Percentiles rank a stretch among this genome's conserved stretches.
phyloP scores from a whole-genome alignment of 768 basidiomycete genomes.

The Rhodotorula toruloides region DNA sequence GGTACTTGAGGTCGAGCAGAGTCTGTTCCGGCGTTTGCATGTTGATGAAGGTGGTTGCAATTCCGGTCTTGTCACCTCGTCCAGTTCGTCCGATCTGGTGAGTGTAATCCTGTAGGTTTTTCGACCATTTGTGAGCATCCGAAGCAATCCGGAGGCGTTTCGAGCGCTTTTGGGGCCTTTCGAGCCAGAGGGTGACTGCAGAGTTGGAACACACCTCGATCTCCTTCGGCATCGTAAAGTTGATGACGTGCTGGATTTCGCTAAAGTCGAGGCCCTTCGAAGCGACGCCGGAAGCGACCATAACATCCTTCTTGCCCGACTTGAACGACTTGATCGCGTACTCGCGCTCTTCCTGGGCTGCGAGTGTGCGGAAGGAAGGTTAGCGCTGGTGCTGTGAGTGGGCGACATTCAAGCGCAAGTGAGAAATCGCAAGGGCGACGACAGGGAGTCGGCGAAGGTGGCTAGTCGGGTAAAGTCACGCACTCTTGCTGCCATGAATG shows the following conservation, averaged over 20 bases:
- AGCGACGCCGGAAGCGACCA: conserved; percentile 97
- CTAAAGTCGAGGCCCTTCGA: conserved; percentile 98
- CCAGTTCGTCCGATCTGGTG: conserved; percentile 99
- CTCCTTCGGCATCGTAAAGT: conserved; percentile 99
- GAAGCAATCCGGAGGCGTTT: background rate
- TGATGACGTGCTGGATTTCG: conserved; percentile 98
- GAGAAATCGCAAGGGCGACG: background rate
- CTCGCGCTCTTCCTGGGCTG: conserved; percentile 96
- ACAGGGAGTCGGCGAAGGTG: too few species aligned
- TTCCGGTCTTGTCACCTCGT: conserved; percentile 94
- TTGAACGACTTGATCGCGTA: conserved; percentile 99
- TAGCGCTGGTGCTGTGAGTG: background rate
- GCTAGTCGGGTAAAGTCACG: conserved; percentile 45
- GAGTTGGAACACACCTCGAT: conserved; percentile 57
- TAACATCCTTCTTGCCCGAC: conserved; percentile 93
- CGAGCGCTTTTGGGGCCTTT: background rate
- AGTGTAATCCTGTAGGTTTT: conserved; percentile 89
- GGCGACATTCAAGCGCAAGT: background rate
- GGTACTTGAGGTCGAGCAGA: conserved; percentile 88
- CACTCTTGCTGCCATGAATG: conserved; percentile 96
- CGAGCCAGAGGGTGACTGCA: background rate
- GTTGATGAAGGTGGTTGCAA: conserved; percentile 97
- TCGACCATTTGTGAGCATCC: too few species aligned
- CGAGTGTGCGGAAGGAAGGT: background rate
- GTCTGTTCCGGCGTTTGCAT: conserved; percentile 97